Evolutionary conservation across 768 basidiomycete species (phyloP).

Genomic region (Leccinum pellstonianum): DNA sequence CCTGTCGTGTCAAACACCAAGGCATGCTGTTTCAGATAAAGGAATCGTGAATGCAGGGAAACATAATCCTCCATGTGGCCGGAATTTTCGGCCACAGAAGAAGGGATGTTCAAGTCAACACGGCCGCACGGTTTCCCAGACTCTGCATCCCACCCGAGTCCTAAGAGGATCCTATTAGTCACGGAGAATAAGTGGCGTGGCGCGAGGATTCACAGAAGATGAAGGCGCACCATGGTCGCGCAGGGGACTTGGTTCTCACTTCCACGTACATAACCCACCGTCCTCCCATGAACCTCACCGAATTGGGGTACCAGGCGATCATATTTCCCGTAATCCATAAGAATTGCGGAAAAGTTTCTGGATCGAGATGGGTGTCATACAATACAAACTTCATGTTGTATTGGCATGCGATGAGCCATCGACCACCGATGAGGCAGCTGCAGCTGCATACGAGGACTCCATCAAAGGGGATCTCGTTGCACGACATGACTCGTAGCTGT

Average conservation of each 20-base stretch:
- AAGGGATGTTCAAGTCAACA: background rate
- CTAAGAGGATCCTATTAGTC: background rate
- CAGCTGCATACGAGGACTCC: too few species aligned
- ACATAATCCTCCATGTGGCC: background rate
- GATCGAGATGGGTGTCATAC: background rate
- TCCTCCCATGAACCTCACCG: background rate
- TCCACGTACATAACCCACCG: background rate
- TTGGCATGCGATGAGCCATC: background rate
- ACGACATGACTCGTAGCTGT: background rate
- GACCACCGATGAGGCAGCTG: background rate
- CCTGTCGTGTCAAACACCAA: background rate
- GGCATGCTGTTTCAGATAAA: background rate
- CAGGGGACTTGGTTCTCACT: background rate
- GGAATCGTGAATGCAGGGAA: background rate
- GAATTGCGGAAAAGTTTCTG: too few species aligned
- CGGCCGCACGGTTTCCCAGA: background rate
- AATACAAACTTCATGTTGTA: background rate
- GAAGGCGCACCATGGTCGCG: background rate
- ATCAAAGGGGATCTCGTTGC: background rate
- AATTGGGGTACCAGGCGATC: background rate
- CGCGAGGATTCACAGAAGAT: background rate
- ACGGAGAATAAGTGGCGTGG: background rate
- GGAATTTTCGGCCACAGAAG: background rate
- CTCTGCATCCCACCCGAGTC: background rate
- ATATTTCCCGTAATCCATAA: background rate